Conservation (phyloP, 768 basidiomycete species). For the Russula lepida region DNA sequence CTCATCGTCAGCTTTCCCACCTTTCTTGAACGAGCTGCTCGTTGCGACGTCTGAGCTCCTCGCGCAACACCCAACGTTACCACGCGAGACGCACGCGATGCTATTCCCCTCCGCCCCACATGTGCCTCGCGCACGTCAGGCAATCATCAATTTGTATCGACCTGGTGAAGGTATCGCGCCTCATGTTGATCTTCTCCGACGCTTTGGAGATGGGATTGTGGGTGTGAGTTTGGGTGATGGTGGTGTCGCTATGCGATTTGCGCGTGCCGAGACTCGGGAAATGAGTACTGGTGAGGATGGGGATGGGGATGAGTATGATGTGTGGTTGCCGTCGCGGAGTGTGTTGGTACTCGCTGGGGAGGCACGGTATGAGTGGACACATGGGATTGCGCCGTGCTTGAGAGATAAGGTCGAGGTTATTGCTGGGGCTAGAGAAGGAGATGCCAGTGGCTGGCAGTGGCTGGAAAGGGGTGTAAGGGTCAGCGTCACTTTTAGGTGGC, state of each 20-base stretch:
- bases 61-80: constrained; percentile 40
- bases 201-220: constrained; percentile 86
- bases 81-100: constrained; percentile 39
- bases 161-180: constrained; percentile 86
- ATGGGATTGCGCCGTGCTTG: constrained; percentile 65
- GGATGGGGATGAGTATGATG: constrained; percentile 28
- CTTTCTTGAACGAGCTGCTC: constrained; percentile 47
- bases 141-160: constrained; percentile 81
- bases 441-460: constrained; percentile 27
- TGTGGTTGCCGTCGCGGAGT: constrained; percentile 71
- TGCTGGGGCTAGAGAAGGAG: constrained; percentile 13
- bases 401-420: constrained; percentile 49
- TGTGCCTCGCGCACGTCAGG: constrained; percentile 56
- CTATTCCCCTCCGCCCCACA: constrained; percentile 43
- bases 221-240: constrained; percentile 72
- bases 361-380: constrained; percentile 81
- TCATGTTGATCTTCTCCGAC: constrained; percentile 76
- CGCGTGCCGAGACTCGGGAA: constrained; percentile 8
- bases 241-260: constrained; percentile 75
- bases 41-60: constrained; percentile 39
- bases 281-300: background rate
- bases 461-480: constrained; percentile 50
- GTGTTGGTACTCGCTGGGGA: constrained; percentile 71
- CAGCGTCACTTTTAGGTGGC: constrained; percentile 83
- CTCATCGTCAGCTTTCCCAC: constrained; percentile 41